Conservation (phyloP, 495 filamentous ascomycete genomes). For the Annulohypoxylon moriforme region DNA sequence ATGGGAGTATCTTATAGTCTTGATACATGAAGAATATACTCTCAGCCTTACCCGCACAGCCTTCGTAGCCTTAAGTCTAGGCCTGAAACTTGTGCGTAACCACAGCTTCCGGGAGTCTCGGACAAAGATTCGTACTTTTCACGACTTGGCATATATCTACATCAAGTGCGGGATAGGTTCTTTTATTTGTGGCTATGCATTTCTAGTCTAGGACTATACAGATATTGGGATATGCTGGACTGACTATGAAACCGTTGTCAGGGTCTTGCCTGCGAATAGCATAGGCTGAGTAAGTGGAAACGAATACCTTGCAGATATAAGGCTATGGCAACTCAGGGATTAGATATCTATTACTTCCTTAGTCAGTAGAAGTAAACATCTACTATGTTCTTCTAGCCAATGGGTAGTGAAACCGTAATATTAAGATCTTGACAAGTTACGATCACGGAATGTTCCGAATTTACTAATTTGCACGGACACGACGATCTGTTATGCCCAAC, state of each 20-base stretch:
- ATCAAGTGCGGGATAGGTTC: not conserved
- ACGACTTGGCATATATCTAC: not conserved
- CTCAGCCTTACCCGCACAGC: not conserved
- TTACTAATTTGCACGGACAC: not conserved
- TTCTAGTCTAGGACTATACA: not conserved
- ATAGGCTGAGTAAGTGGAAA: not conserved
- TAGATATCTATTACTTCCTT: not conserved
- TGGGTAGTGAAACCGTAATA: not conserved
- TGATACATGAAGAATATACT: not conserved
- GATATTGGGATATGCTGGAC: not conserved
- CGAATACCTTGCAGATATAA: not conserved
- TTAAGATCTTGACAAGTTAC: not conserved
- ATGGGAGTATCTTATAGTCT: not conserved
- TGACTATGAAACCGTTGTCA: not conserved
- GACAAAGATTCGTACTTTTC: not conserved
- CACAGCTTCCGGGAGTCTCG: not conserved
- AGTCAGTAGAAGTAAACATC: not conserved
- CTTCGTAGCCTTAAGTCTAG: not conserved
- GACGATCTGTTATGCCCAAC: not conserved
- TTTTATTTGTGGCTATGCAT: constrained; percentile 1
- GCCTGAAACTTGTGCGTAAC: constrained; percentile 2
- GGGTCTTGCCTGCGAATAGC: not conserved
- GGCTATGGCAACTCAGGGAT: not conserved
- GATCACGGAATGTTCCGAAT: not conserved
- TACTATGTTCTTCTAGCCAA: not conserved